Evolutionary conservation across 352 stramenopile species (phyloP), one percentile per base, ranked within the genome.

Genomic region (Phytopythium delawarense): DNA sequence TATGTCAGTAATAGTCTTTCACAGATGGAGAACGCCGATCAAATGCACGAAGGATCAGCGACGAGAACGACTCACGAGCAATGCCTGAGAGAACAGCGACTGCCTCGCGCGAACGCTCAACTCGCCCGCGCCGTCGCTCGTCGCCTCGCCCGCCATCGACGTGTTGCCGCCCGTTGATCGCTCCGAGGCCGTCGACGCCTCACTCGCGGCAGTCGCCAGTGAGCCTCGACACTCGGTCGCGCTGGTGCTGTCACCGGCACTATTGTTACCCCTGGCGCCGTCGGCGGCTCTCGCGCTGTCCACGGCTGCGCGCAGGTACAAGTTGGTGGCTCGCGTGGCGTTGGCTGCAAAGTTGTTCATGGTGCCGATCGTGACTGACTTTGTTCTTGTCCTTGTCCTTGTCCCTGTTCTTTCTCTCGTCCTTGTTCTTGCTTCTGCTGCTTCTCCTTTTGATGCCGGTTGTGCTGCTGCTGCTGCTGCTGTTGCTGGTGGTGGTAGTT

Each of bases 341-440:
- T 57, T 57, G 50, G 20, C 28, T 30, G 30, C 50, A 16, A 57
- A 44, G 50, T 23, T 44, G 32, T 57, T 57, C 50, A 57, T 57
- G 50, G 28, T 28, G 50, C 11, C 28, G 42, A 15, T 13, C 16
- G 35, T 40, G 35, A 32, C 28, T 32, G 28, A 7, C 4, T 21
- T 39, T 23, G 49, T 50, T 18, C 39, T 48, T 49, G 42, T 49
- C 13, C 4, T 48, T 49, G 42, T 49, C 13, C 4, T 40, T 40
- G 35, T 40, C 2, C 5, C 5, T 46, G 40, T 46, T 46, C 12
- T 46, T 46, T 7, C 40, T 46, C 1, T n/a, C 20, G 18, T 7
- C 20, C 4, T n/a, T 46, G 18, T 7, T 23, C 4, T 7, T 46
- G 40, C 40, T 46, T 2, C 28, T 32, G 28, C 15, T 21, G 40